These are phyloP conservation scores for Cadophora gregata DNA, from an alignment of 2,329 filamentous ascomycete species.

Conservation along the genomic window DNA sequence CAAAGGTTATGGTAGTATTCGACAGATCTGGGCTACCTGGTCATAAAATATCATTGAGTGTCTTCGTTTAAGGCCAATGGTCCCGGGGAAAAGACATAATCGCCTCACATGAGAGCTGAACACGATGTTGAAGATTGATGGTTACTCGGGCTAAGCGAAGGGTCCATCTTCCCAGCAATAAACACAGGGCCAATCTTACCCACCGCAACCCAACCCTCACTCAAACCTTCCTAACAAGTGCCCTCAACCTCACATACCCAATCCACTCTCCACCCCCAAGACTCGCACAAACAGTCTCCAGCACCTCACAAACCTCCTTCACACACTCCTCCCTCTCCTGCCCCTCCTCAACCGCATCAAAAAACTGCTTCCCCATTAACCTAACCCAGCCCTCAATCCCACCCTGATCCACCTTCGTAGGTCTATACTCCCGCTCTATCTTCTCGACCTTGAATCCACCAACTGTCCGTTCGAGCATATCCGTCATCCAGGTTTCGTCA, in stretches of 20 bases:
- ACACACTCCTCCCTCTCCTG: constrained; percentile 58
- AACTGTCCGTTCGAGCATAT: constrained; percentile 49
- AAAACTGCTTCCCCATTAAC: constrained; percentile 64
- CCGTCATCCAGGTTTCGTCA: constrained; percentile 62
- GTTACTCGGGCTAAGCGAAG: too few species aligned
- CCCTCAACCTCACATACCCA: constrained; percentile 60
- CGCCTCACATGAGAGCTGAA: too few species aligned
- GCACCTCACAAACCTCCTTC: constrained; percentile 58
- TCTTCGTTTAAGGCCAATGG: too few species aligned
- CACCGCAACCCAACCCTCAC: background rate
- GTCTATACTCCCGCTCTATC: constrained; percentile 68
- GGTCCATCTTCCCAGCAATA: background rate
- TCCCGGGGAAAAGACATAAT: too few species aligned
- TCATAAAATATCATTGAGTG: too few species aligned
- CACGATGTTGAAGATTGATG: too few species aligned
- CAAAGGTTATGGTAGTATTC: too few species aligned
- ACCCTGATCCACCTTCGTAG: constrained; percentile 62
- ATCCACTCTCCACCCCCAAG: constrained; percentile 64
- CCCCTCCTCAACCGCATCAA: constrained; percentile 57
- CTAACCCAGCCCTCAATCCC: constrained; percentile 71
- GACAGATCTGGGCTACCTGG: too few species aligned
- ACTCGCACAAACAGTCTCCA: constrained; percentile 60
- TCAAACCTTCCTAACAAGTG: constrained; percentile 49
- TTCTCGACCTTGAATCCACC: constrained; percentile 49
- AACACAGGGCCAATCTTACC: background rate